Base-by-base conservation (phyloP, 2,329 filamentous ascomycete genomes). In the Plenodomus tracheiphilus region DNA sequence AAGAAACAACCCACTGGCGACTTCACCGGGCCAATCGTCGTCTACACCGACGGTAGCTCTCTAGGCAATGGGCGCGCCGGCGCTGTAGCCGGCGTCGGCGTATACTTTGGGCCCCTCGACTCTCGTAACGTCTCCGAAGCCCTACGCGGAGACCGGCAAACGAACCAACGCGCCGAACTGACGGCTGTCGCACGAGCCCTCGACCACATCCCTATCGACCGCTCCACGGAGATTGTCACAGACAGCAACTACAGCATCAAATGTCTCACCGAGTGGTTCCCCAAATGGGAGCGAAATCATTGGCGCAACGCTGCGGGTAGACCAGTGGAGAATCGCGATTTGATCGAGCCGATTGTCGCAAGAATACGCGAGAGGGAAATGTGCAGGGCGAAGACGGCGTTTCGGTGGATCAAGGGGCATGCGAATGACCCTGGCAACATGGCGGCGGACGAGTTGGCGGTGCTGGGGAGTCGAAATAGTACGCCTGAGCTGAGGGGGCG, bases 111-210 rank as follows among this genome's bases (percentile, higher is more conserved):
- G 5, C 80, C 81, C 4, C 74, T 75, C 16, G 82, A 84, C 63
- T 67, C 74, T 49, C 79, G 84, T 59, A 88, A 88, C 63, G 74
- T 96, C 19, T 89, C 89, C 11, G 91, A 95, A 72, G 84, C 85
- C 3, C 81, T 97, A 2, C 74, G 79, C 43, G 91, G 91, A 42
- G 77, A 81, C 15, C 79, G 80, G 9, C 94, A 97, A 74, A 97
- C 94, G 1, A 99, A 99, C 69, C 91, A 97, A 71, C 88, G 94
- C 2, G 94, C 93, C n/a, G 94, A 99, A 75, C 79, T 99, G 49
- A 92, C 89, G 19, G 94, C 91, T 7, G 87, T 97, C 54, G 78
- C 89, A 22, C 87, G 92, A 48, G 92, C 92, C 0, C 79, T 97
- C 18, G 85, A 97, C 64, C 82, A 87, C 39, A 85, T 86, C 2